Percentiles rank a stretch among this genome's conserved stretches.
phyloP scores from a whole-genome alignment of 768 basidiomycete species.

The Kwoniella sp. region DNA sequence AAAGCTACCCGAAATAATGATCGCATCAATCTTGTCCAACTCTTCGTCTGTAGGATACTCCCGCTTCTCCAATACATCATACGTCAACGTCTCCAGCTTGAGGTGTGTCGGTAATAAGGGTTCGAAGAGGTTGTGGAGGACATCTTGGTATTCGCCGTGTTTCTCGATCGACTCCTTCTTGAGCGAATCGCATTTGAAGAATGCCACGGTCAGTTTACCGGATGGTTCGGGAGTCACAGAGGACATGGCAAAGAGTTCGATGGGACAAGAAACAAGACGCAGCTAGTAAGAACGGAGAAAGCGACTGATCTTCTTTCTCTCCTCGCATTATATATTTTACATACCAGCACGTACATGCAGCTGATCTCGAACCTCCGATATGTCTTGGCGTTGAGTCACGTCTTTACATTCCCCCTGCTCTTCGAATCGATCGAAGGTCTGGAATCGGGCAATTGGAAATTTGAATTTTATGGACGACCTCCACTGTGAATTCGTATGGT shows the following conservation, averaged over 20 bases:
- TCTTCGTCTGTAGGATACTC: slow-evolving; percentile 42
- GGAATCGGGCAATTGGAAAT: neutral
- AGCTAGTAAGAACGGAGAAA: too few relatives aligned
- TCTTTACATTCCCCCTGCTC: too few relatives aligned
- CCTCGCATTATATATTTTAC: too few relatives aligned
- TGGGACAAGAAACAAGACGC: neutral
- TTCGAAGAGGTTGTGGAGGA: slow-evolving; percentile 45
- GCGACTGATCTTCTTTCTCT: too few relatives aligned
- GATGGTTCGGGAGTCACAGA: slow-evolving; percentile 10
- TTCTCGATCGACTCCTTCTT: slow-evolving; percentile 25
- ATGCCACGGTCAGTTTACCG: slow-evolving; percentile 34
- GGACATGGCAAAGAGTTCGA: slow-evolving; percentile 2
- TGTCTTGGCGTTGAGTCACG: too few relatives aligned
- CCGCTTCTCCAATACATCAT: slow-evolving; percentile 39
- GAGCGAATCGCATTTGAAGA: slow-evolving; percentile 44
- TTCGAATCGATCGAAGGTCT: neutral
- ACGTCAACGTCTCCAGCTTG: slow-evolving; percentile 29
- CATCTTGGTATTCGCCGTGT: slow-evolving; percentile 45
- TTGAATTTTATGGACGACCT: neutral
- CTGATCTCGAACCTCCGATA: too few relatives aligned
- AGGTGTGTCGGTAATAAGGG: slow-evolving; percentile 35
- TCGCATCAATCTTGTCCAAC: slow-evolving; percentile 36
- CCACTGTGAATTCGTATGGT: neutral
- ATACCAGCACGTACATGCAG: too few relatives aligned
- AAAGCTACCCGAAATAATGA: slow-evolving; percentile 43